A percentile compares a stretch with the other conserved stretches of the same genome.
Conservation (phyloP, 495 filamentous ascomycete species). For the Opeltia flavorubescens region DNA sequence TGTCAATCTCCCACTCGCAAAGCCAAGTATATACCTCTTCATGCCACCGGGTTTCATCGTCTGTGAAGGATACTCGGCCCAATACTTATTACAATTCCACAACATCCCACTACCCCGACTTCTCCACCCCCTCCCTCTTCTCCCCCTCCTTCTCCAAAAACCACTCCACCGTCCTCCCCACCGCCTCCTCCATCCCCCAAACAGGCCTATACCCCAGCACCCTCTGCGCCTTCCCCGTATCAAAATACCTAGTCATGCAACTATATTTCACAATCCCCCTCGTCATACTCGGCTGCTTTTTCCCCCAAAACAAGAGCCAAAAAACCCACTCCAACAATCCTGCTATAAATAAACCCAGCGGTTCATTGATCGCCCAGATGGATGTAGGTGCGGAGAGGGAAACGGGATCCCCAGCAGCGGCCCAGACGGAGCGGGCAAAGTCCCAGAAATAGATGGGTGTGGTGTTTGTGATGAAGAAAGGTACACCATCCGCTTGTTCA, state of each 20-base stretch:
- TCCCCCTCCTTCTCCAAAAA: conserved; percentile 42
- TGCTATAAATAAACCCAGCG: conserved; percentile 49
- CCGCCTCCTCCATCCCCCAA: conserved; percentile 46
- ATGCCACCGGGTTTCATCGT: too few species aligned
- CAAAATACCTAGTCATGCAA: conserved; percentile 7
- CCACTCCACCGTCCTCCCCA: conserved; percentile 43
- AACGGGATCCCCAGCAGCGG: conserved; percentile 42
- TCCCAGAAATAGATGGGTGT: conserved; percentile 95
- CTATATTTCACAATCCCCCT: conserved; percentile 57
- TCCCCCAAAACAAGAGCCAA: conserved; percentile 34
- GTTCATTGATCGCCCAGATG: conserved; percentile 55
- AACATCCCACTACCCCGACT: too few species aligned
- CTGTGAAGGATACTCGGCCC: too few species aligned
- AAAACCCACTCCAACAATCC: conserved; percentile 52
- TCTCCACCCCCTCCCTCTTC: conserved; percentile 25
- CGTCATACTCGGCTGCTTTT: conserved; percentile 57
- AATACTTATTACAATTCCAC: too few species aligned
- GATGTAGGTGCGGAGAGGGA: conserved; percentile 37
- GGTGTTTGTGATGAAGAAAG: conserved; percentile 92
- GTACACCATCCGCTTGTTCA: conserved; percentile 81
- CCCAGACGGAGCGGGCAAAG: conserved; percentile 67
- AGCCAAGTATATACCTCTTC: too few species aligned
- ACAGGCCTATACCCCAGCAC: conserved; percentile 53
- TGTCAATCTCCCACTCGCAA: too few species aligned
- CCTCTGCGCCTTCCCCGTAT: conserved; percentile 55